Evolutionary conservation across 306 rosid species (phyloP), one percentile per base, ranked within the genome.

Genomic region (Lablab purpureus): DNA sequence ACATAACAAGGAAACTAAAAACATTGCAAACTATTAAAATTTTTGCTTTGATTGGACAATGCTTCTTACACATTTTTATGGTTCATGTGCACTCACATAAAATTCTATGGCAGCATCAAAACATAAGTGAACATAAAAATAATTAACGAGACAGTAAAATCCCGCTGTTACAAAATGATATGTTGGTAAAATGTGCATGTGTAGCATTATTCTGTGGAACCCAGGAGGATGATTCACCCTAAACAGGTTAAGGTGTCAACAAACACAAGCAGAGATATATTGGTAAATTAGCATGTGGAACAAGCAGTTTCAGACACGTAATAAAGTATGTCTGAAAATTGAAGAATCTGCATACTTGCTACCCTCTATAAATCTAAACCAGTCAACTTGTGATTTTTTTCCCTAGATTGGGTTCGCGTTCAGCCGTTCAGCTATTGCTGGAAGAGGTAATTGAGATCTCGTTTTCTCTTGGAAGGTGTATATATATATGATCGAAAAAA

Each of bases 381-480:
- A 11, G 6, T 13, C 18, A 63, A 30, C 79, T 46, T 60, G 72
- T 19, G 11, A 17, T 13, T 65, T 28, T 46, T 19, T 19, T 17
- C 5, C 19, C 11, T 59, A 28, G 21, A 67, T 22, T 21, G 14
- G 65, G 49, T 37, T 67, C 47, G 22, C 45, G 55, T 5, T 14
- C 14, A 64, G 17, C 54, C 17, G 36, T 50, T 65, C 62, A 11
- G 36, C 36, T 19, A 22, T 46, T 12, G 50, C 47, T 0, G 4
- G 19, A 5, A 28, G 60, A 41, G 76, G 82, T 71, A 47, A 15
- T 18, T 56, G 64, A 27, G 50, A 59, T 58, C 51, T 62, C 72
- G 50, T 62, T 80, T 80, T 47, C 71, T 18, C 5, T 30, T 28
- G 46, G 32, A 67, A 67, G 32, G 0, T 30, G n/a, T 63, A 30